These are phyloP conservation scores for Cucumis melo DNA, from an alignment of 306 rosid genomes.

Conservation along the genomic window DNA sequence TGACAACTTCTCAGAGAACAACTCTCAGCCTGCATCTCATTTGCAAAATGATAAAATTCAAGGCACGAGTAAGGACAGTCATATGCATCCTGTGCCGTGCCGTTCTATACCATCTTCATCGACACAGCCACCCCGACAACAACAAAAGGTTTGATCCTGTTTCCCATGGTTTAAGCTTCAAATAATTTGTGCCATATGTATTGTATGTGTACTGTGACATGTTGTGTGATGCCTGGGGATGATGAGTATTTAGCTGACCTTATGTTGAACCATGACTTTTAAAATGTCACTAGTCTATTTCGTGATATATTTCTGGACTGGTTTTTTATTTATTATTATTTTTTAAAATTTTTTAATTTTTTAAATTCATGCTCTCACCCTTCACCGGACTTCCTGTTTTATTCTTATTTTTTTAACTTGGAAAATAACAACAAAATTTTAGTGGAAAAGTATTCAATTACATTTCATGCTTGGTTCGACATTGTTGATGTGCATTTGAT, in stretches of 20 bases:
- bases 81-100: conserved; percentile 7
- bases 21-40: conserved; percentile 18
- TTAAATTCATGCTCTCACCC: background rate
- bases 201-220: background rate
- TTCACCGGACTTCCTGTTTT: background rate
- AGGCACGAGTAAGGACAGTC: conserved; percentile 14
- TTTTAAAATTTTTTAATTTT: too few species aligned
- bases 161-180: background rate
- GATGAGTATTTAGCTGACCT: background rate
- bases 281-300: background rate
- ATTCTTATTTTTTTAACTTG: background rate
- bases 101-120: conserved; percentile 20
- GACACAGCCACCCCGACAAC: conserved; percentile 26
- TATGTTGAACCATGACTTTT: background rate
- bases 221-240: background rate
- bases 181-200: background rate
- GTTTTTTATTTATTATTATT: background rate
- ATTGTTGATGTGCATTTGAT: background rate
- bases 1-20: conserved; percentile 12
- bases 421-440: background rate
- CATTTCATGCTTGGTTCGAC: background rate
- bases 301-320: background rate
- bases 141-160: conserved; percentile 49
- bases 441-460: background rate
- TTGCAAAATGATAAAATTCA: conserved; percentile 21